Base-by-base conservation (phyloP, 1,284 basidiomycete genomes). In the Microbotryum violaceum region DNA sequence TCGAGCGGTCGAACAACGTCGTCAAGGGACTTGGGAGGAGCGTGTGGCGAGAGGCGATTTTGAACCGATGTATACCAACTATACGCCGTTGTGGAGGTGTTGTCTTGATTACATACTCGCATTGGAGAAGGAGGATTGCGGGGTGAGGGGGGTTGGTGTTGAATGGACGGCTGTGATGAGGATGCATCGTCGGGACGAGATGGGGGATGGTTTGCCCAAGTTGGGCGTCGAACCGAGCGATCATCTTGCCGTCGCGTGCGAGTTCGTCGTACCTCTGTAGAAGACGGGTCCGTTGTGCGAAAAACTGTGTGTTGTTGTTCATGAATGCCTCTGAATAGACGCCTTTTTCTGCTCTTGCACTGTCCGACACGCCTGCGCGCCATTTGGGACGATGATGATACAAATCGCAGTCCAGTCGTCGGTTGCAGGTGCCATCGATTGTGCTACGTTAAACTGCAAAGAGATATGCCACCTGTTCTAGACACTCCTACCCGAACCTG, bases 1-100 rank as follows among this genome's bases (percentile, higher is more conserved):
- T 12, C 51, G 47, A 33, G 61, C 49, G 42, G 57, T 53, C 10
- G 31, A 49, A 16, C 46, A 23, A 31, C 47, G 25, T 45, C 54
- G 57, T 37, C n/a, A 44, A 58, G 62, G 57, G 1, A 51, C 2
- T 4, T 57, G 52, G 61, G 57, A 63, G 16, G 61, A 63, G 49
- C 58, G 61, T 20, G 55, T 65, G 3, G 27, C 49, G 37, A 23
- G 61, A 6, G 64, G 65, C 3, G 67, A 65, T 49, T 65, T 65
- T 27, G 67, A 70, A 42, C 64, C 62, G 16, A 57, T 29, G 23
- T 69, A 56, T 46, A 61, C 63, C 0, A 69, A 70, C 42, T 67
- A 31, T 60, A 72, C 70, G 5, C 70, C 70, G 16, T 49, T 71
- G n/a, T 72, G 70, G 71, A 59, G 71, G 4, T 69, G 67, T 42